Conservation (phyloP, 176 grass and related monocot species). For the maize (Zea mays) region Zm-B73-REFERENCE-NAM-5.0 NC_050100.1:2857001-2857500, state of each 20-base stretch:
- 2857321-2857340: conserved; percentile 54
- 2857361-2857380: conserved; percentile 81
- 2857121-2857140: background rate
- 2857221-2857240: conserved; percentile 51
- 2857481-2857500: background rate
- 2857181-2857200: conserved; percentile 51
- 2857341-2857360: conserved; percentile 65
- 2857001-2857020: background rate
- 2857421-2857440: conserved; percentile 33
- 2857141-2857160: conserved; percentile 49
- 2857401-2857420: conserved; percentile 55
- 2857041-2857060: background rate
- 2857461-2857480: conserved; percentile 21
- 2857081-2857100: background rate
- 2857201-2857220: conserved; percentile 58
- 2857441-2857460: conserved; percentile 21
- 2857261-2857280: conserved; percentile 5
- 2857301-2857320: conserved; percentile 32
- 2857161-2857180: conserved; percentile 82
- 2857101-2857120: background rate
- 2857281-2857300: conserved; percentile 12
- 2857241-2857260: conserved; percentile 53
- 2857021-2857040: conserved; percentile 26
- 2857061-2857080: background rate
- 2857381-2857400: conserved; percentile 80